These are phyloP conservation scores for Epichloe gansuensis DNA, from an alignment of 2,329 filamentous ascomycete species.

Conservation along the genomic window DNA sequence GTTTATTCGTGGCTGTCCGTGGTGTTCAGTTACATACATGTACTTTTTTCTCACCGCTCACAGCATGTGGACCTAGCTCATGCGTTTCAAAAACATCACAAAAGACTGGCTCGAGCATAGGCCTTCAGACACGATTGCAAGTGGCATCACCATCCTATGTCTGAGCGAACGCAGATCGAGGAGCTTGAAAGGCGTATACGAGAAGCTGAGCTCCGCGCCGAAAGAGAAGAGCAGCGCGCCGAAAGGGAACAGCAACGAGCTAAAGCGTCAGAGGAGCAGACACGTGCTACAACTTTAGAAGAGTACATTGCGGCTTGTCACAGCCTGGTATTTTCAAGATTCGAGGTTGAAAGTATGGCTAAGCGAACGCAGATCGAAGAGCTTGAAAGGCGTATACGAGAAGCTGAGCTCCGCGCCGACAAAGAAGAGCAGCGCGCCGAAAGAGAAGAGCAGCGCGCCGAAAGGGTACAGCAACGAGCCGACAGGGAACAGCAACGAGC, in stretches of 20 bases:
- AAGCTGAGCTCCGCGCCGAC: too few species aligned
- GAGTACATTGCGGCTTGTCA: slow-evolving; percentile 22
- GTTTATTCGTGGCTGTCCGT: too few species aligned
- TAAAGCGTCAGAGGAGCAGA: slow-evolving; percentile 10
- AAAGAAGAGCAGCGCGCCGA: neutral
- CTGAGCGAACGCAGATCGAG: neutral
- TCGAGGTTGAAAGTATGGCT: slow-evolving; percentile 13
- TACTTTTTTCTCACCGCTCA: too few species aligned
- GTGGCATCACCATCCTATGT: neutral
- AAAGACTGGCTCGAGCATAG: too few species aligned
- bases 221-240: too few species aligned
- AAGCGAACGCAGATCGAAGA: neutral
- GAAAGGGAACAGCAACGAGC: neutral
- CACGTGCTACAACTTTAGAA: slow-evolving; percentile 14
- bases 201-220: too few species aligned
- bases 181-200: neutral
- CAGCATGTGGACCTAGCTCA: too few species aligned
- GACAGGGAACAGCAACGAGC: neutral
- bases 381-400: neutral
- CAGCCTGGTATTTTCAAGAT: slow-evolving; percentile 12
- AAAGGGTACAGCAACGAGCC: too few species aligned
- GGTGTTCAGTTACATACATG: too few species aligned
- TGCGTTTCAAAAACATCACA: too few species aligned
- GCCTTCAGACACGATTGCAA: too few species aligned
- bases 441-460: slow-evolving; percentile 1